phyloP scores from a whole-genome alignment of 179 eudicot species.

The Nepenthes alata region DNA sequence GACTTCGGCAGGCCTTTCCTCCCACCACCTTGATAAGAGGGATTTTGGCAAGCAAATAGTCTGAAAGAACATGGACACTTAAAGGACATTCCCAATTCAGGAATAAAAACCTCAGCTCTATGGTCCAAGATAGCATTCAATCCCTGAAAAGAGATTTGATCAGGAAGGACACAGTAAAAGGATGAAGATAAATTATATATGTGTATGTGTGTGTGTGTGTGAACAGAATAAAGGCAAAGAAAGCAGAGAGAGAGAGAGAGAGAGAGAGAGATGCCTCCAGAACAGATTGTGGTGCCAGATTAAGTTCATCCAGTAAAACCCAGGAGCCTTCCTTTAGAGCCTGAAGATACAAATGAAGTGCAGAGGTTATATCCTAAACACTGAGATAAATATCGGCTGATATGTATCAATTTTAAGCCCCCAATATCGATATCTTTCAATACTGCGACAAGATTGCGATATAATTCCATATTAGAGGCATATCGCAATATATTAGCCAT shows the following conservation, averaged over 20 bases:
- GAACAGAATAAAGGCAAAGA: background rate
- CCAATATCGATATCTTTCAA: background rate
- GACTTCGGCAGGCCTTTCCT: conserved; percentile 98
- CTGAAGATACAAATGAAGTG: conserved; percentile 21
- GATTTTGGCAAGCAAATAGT: conserved; percentile 97
- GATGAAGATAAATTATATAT: background rate
- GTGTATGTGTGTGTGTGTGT: too few species aligned
- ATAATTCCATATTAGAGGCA: too few species aligned
- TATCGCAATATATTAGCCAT: too few species aligned
- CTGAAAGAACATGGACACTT: conserved; percentile 86
- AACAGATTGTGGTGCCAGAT: conserved; percentile 97
- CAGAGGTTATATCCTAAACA: too few species aligned
- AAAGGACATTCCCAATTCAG: conserved; percentile 76
- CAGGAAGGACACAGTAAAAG: background rate
- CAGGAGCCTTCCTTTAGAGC: conserved; percentile 87
- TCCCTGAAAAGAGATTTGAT: conserved; percentile 34
- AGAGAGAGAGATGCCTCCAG: conserved; percentile 46
- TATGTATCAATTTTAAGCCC: background rate
- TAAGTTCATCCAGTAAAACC: conserved; percentile 94
- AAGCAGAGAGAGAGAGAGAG: conserved; percentile 2
- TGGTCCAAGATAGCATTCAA: conserved; percentile 92
- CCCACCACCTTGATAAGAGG: conserved; percentile 88
- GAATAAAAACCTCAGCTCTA: conserved; percentile 90
- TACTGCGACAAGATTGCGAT: too few species aligned
- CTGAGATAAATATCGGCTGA: background rate